These are phyloP conservation scores for Euphrasia confusa DNA, from an alignment of 257 asterid genomes.

Conservation along the genomic window DNA sequence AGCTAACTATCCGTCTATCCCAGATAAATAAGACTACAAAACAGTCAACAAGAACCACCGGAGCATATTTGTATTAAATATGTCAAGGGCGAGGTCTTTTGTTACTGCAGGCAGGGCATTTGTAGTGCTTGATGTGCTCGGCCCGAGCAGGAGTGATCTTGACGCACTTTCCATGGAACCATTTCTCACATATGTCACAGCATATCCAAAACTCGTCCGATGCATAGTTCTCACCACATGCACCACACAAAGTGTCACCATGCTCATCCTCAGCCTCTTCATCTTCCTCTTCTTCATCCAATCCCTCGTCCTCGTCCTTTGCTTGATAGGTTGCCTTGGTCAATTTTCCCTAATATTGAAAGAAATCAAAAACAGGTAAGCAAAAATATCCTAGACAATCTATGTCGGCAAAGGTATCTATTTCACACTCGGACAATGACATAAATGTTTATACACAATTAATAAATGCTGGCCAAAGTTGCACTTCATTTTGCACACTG, in stretches of 20 bases:
- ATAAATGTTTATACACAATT: not conserved
- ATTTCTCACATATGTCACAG: conserved; percentile 74
- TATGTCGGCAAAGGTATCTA: not conserved
- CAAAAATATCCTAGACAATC: not conserved
- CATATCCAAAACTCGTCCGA: conserved; percentile 77
- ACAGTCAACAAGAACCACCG: conserved; percentile 16
- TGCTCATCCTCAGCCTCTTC: conserved; percentile 63
- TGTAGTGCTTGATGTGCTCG: conserved; percentile 87
- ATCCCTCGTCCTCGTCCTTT: conserved; percentile 47
- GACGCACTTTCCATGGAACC: conserved; percentile 90
- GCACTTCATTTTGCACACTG: not conserved
- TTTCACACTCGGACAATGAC: not conserved
- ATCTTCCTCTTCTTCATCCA: conserved; percentile 44
- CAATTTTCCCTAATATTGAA: conserved; percentile 34
- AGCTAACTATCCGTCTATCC: conserved; percentile 34
- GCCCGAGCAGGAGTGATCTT: conserved; percentile 86
- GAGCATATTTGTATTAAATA: not conserved
- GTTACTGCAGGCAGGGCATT: conserved; percentile 65
- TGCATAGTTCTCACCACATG: conserved; percentile 67
- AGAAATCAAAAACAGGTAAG: not conserved
- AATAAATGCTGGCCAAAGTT: not conserved
- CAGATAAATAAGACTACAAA: conserved; percentile 20
- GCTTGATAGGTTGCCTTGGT: conserved; percentile 30
- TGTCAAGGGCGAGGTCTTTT: conserved; percentile 63
- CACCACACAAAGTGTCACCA: conserved; percentile 60